A percentile compares a stretch with the other conserved stretches of the same genome.
phyloP scores from a whole-genome alignment of 2,329 filamentous ascomycete genomes.

The Aspergillus sergii region DNA sequence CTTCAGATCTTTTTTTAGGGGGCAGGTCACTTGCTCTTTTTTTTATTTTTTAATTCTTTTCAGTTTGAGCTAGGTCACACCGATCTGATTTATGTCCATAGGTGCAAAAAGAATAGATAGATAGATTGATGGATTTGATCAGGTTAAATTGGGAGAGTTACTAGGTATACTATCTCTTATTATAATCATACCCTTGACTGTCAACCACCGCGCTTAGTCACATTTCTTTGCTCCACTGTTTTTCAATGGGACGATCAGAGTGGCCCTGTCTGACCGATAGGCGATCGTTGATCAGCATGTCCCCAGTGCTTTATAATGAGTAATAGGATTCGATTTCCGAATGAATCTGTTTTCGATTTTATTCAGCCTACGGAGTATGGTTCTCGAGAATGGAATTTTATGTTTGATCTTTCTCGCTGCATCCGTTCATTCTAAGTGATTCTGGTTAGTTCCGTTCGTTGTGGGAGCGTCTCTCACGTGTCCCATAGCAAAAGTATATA shows the following conservation, averaged over 20 bases:
- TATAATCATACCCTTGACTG: not conserved
- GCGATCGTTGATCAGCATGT: slow-evolving; percentile 14
- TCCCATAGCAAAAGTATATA: not conserved
- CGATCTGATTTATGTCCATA: not conserved
- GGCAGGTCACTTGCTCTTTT: slow-evolving; percentile 1
- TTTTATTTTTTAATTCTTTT: not conserved
- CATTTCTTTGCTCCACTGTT: slow-evolving; percentile 1
- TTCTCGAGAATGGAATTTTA: not conserved
- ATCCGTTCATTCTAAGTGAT: not conserved
- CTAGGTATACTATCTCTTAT: not conserved
- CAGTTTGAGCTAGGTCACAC: not conserved
- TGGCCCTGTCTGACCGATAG: slow-evolving; percentile 7
- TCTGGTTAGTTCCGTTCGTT: not conserved
- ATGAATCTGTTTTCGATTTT: not conserved
- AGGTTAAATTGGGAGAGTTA: not conserved
- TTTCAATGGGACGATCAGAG: slow-evolving; percentile 9
- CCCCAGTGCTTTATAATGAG: not conserved
- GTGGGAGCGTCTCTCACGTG: not conserved
- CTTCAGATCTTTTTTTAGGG: not conserved
- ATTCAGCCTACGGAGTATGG: not conserved
- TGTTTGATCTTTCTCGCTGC: not conserved
- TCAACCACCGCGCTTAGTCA: slow-evolving; percentile 11
- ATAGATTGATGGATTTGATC: not conserved
- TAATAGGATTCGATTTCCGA: slow-evolving; percentile 10
- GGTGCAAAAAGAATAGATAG: not conserved